Conservation (phyloP, 345 rosid genomes). For the Lagerstroemia speciosa region DNA sequence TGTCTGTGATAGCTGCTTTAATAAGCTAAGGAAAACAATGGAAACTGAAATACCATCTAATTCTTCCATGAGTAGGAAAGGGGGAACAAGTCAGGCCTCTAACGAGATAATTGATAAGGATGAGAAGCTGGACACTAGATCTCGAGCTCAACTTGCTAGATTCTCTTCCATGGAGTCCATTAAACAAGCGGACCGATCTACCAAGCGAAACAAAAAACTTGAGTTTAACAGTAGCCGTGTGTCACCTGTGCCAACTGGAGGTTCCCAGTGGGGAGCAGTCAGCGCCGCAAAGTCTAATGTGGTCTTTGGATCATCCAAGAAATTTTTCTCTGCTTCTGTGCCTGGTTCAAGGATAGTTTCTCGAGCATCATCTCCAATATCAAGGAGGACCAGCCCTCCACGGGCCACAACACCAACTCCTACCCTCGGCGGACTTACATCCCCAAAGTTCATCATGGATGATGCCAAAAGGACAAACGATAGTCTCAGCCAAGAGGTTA, state of each 20-base stretch:
- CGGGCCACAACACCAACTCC: constrained; percentile 99
- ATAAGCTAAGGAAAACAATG: constrained; percentile 62
- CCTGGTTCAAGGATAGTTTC: constrained; percentile 98
- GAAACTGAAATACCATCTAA: constrained; percentile 61
- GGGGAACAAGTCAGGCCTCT: constrained; percentile 53
- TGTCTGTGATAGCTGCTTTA: constrained; percentile 85
- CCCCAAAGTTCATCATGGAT: constrained; percentile 68
- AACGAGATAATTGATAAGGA: constrained; percentile 55
- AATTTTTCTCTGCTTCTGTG: constrained; percentile 96
- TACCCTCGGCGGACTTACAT: constrained; percentile 76
- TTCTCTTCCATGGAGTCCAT: constrained; percentile 78
- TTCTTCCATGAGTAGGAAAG: constrained; percentile 69
- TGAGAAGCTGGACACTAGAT: constrained; percentile 71
- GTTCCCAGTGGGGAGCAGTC: constrained; percentile 81
- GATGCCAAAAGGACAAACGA: constrained; percentile 71
- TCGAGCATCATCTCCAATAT: constrained; percentile 97
- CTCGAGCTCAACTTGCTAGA: constrained; percentile 73
- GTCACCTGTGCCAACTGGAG: constrained; percentile 85
- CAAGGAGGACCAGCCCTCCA: constrained; percentile 89
- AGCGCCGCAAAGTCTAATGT: constrained; percentile 77
- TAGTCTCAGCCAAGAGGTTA: constrained; percentile 76
- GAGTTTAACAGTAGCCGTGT: constrained; percentile 95
- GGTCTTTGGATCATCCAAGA: constrained; percentile 88
- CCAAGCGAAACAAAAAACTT: constrained; percentile 76
- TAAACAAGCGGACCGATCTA: constrained; percentile 59